phyloP scores from a whole-genome alignment of 2,329 filamentous ascomycete genomes.

The Trichoderma koningii region DNA sequence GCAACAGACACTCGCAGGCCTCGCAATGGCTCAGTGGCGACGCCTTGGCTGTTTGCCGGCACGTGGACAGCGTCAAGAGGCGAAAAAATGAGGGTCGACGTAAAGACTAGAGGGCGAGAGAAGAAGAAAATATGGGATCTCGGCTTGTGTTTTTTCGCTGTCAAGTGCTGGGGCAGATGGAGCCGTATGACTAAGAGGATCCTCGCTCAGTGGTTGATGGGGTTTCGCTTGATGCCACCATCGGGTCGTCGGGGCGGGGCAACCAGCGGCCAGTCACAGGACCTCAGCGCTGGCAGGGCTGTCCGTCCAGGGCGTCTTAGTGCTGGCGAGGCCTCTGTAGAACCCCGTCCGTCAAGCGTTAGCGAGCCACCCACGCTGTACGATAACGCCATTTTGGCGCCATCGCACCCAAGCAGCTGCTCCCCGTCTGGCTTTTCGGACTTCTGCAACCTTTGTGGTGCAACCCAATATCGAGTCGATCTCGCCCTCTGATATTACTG shows the following conservation, averaged over 20 bases:
- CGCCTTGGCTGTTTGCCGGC: slow-evolving; percentile 15
- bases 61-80: slow-evolving; percentile 14
- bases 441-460: slow-evolving; percentile 3
- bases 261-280: background rate
- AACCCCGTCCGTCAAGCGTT: slow-evolving; percentile 22
- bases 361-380: slow-evolving; percentile 24
- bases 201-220: background rate
- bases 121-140: background rate
- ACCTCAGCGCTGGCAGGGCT: background rate
- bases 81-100: background rate
- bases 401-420: slow-evolving; percentile 39
- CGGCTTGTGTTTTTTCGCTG: background rate
- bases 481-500: slow-evolving; percentile 1
- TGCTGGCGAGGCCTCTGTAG: background rate
- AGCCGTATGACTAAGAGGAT: slow-evolving; percentile 22
- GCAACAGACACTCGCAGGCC: background rate
- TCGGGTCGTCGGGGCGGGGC: slow-evolving; percentile 28
- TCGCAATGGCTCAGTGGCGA: background rate
- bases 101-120: background rate
- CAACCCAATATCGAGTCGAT: slow-evolving; percentile 13
- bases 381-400: slow-evolving; percentile 45
- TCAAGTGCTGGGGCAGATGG: slow-evolving; percentile 10
- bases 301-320: background rate
- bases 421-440: slow-evolving; percentile 5
- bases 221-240: background rate